Evolutionary conservation across 495 filamentous ascomycete species (phyloP), one percentile per base, ranked within the genome.

Genomic region (Apiosordaria backusii): DNA sequence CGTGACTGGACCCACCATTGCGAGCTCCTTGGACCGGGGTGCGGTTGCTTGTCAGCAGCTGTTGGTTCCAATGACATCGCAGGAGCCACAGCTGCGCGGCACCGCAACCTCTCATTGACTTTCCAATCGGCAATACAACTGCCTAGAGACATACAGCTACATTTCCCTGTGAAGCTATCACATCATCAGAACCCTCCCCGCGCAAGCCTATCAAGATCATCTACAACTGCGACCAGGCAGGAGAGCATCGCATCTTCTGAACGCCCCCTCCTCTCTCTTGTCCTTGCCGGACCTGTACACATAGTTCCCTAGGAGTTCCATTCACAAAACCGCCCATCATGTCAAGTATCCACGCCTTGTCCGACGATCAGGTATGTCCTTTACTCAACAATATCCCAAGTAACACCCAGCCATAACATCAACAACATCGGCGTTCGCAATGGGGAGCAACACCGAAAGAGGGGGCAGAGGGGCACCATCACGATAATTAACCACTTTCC

Each of bases 331-430:
- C 70, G 60, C 66, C 75, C 84, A 90, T 82, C 69, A 98, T 97
- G 94, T 94, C 94, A 78, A 89, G 91, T 82, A 81, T 85, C 68
- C 92, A 96, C 88, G 89, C 92, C 78, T 89, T 98, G 80, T 96
- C 92, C 77, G 94, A 98, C 84, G 94, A 97, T 79, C 93, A 97
- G 89, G 94, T 93, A 83, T 40, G 72, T 22, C 57, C 64, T 60
- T 68, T 62, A 15, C n/a, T n/a, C n/a, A n/a, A n/a, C n/a, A n/a
- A n/a, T n/a, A n/a, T n/a, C n/a, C n/a, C n/a, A 58, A 60, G 64
- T 53, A 52, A 40, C 50, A 50, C 66, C 4, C 15, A 55, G 7
- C 22, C 52, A 55, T 55, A 21, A 15, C n/a, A 55, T 22, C 35
- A 45, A 15, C 35, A 45, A 13, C 35, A 45, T 15, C 35, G 13